A percentile compares a stretch with the other conserved stretches of the same genome.
These are phyloP conservation scores for Candida neerlandica DNA, from an alignment of 1,139 yeast species.

Conservation along the genomic window DNA sequence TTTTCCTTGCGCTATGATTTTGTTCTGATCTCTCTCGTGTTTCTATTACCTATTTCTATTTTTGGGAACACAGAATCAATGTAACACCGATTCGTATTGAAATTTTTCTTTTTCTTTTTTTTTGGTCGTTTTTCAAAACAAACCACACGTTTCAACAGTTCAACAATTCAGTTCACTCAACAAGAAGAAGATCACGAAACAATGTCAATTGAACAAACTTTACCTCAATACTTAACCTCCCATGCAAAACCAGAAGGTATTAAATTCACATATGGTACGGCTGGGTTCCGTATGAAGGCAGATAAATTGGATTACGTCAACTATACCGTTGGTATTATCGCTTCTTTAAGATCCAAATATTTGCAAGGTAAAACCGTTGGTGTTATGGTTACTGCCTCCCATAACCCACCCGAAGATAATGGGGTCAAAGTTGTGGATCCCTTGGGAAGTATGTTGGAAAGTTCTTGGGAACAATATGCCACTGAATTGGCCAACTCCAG, in stretches of 20 bases:
- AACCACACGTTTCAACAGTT: neutral
- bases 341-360: conserved; percentile 75
- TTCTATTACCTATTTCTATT: no score
- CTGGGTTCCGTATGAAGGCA: conserved; percentile 90
- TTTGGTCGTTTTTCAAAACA: neutral
- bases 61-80: neutral
- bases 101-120: neutral
- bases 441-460: conserved; percentile 86
- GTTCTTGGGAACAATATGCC: conserved; percentile 82
- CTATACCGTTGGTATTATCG: conserved; percentile 81
- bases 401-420: conserved; percentile 92
- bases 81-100: neutral
- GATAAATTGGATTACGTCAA: conserved; percentile 75
- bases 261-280: conserved; percentile 81
- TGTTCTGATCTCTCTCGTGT: neutral
- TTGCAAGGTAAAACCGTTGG: conserved; percentile 74
- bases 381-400: conserved; percentile 96
- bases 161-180: neutral
- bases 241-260: conserved; percentile 52
- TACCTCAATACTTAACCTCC: conserved; percentile 13
- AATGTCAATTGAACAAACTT: conserved; percentile 18
- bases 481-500: conserved; percentile 76
- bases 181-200: neutral
- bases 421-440: conserved; percentile 98
- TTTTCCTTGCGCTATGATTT: neutral